Conservation (phyloP, 129 eudicot species). For the Solidago caesia region DNA sequence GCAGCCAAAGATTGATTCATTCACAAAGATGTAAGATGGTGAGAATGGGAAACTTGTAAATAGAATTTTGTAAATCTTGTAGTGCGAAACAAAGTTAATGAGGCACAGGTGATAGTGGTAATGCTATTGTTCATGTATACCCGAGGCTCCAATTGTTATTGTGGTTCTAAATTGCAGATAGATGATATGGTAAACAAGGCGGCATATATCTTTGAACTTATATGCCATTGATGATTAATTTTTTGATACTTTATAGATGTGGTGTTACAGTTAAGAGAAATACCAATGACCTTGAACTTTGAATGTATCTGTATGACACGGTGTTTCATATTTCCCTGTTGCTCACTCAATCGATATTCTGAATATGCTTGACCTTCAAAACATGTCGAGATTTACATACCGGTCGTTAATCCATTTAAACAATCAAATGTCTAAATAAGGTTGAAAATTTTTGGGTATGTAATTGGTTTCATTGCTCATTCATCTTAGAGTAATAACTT, state of each 20-base stretch:
- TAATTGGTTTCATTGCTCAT: background rate
- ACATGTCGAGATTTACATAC: too few species aligned
- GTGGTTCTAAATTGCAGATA: background rate
- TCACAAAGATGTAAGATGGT: background rate
- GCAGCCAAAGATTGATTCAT: constrained; percentile 44
- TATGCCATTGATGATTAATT: background rate
- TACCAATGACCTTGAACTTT: too few species aligned
- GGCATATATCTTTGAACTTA: background rate
- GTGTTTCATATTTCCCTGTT: too few species aligned
- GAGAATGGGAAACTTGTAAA: background rate
- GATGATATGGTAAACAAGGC: background rate
- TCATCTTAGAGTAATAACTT: background rate
- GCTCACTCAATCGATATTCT: too few species aligned
- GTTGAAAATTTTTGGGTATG: too few species aligned
- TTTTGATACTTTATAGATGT: too few species aligned
- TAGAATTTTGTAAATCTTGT: constrained; percentile 9
- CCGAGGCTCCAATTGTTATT: background rate
- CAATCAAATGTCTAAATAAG: too few species aligned
- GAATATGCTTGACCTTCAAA: too few species aligned
- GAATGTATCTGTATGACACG: too few species aligned
- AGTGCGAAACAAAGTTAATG: background rate
- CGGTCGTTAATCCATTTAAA: too few species aligned
- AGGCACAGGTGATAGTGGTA: background rate
- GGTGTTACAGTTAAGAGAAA: too few species aligned
- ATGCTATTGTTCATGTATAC: background rate